Percentiles rank a stretch among this genome's conserved stretches.
Conservation (phyloP, 495 filamentous ascomycete species). For the Penicillium crystallinum region DNA sequence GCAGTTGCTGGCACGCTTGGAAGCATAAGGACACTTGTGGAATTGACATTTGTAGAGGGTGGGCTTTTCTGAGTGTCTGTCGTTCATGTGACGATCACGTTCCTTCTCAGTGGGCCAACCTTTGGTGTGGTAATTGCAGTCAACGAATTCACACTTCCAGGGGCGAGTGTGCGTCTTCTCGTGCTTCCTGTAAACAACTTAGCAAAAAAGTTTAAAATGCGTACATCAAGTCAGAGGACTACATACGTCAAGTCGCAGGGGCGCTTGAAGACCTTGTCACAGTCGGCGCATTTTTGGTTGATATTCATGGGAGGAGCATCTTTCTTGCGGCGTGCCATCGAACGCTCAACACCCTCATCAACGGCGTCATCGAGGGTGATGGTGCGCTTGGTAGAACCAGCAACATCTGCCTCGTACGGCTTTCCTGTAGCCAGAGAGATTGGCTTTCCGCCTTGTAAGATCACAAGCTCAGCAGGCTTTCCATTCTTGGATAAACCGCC, state of each 20-base stretch:
- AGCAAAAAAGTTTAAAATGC: conserved; percentile 19
- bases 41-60: conserved; percentile 76
- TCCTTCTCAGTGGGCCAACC: conserved; percentile 99
- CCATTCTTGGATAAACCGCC: conserved; percentile 75
- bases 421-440: conserved; percentile 68
- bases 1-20: conserved; percentile 95
- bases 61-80: conserved; percentile 82
- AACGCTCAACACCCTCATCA: conserved; percentile 73
- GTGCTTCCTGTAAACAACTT: conserved; percentile 58
- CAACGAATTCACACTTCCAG: conserved; percentile 77
- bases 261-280: conserved; percentile 87
- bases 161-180: conserved; percentile 95
- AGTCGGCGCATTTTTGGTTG: conserved; percentile 69
- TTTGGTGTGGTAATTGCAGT: conserved; percentile 79
- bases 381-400: conserved; percentile 54
- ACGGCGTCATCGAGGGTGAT: conserved; percentile 47
- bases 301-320: conserved; percentile 65
- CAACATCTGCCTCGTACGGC: conserved; percentile 35
- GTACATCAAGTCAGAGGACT: too few species aligned
- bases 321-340: conserved; percentile 88
- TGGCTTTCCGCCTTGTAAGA: conserved; percentile 68
- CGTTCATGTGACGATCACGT: conserved; percentile 88
- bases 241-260: conserved; percentile 74
- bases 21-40: conserved; percentile 82
- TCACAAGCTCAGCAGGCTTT: conserved; percentile 70